Evolutionary conservation across 2,329 filamentous ascomycete genomes (phyloP).

Genomic region (Cladosporium sp.): DNA sequence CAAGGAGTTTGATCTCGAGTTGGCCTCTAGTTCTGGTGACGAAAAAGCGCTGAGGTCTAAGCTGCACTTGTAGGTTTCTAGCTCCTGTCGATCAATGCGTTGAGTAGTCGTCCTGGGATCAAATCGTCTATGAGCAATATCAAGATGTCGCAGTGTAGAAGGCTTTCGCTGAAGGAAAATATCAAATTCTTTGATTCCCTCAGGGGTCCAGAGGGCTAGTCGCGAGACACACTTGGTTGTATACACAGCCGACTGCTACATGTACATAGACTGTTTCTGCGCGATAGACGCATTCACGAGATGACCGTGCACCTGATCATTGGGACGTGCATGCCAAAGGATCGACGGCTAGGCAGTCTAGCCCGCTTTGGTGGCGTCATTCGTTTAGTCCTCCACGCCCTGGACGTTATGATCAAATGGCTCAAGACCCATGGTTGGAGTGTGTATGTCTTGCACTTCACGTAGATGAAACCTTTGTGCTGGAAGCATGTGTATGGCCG

Average conservation of each 20-base stretch:
- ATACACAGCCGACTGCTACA: no score
- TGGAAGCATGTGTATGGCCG: no score
- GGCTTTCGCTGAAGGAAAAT: no score
- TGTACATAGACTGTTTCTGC: no score
- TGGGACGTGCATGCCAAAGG: neutral
- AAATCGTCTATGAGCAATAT: no score
- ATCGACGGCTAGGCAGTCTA: neutral
- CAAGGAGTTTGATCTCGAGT: neutral
- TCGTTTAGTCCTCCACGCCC: neutral
- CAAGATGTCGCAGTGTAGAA: no score
- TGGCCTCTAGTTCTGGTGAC: neutral
- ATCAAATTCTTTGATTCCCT: no score
- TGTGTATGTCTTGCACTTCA: neutral
- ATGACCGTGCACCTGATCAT: neutral
- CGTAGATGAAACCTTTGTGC: no score
- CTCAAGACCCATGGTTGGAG: neutral
- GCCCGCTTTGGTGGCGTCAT: slow-evolving; percentile 1
- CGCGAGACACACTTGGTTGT: no score
- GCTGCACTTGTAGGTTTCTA: neutral
- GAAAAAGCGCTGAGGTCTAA: neutral
- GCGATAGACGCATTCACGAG: neutral
- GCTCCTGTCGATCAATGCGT: no score
- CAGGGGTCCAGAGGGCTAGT: no score
- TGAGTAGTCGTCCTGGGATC: no score
- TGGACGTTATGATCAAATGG: neutral